Percentiles rank a stretch among this genome's conserved stretches.
Evolutionary conservation across 176 grass and related monocot species (phyloP).

Genomic region (Eleusine indica): DNA sequence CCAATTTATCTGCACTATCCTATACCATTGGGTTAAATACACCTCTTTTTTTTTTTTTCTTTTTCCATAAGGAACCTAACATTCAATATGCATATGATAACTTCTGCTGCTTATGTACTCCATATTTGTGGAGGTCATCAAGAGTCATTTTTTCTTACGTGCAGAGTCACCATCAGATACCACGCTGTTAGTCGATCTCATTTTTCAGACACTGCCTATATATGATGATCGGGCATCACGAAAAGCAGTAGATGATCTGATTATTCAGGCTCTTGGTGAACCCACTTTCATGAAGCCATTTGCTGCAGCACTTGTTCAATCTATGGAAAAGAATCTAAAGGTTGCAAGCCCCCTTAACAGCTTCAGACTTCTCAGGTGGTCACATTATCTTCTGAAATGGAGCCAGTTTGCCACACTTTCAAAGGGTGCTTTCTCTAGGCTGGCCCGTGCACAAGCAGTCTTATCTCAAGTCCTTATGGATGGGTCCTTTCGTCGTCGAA

Average conservation of each 20-base stretch:
- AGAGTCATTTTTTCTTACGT: conserved; percentile 39
- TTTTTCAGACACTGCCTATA: conserved; percentile 82
- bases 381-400: conserved; percentile 81
- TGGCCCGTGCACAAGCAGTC: conserved; percentile 70
- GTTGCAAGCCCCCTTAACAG: conserved; percentile 64
- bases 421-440: conserved; percentile 83
- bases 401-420: conserved; percentile 77
- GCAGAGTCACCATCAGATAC: conserved; percentile 63
- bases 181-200: conserved; percentile 68
- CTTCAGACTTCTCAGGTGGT: conserved; percentile 95
- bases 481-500: conserved; percentile 61
- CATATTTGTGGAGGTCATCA: background rate
- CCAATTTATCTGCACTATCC: conserved; percentile 2
- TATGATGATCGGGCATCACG: conserved; percentile 92
- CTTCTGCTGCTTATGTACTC: conserved; percentile 9
- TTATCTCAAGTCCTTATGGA: conserved; percentile 79
- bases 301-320: conserved; percentile 74
- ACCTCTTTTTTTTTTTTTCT: background rate
- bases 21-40: background rate
- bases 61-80: background rate
- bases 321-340: conserved; percentile 86
- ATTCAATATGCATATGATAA: conserved; percentile 3
- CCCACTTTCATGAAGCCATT: conserved; percentile 80
- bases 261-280: conserved; percentile 68
- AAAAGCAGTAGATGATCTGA: conserved; percentile 84